Conservation (phyloP, 2,329 filamentous ascomycete species). For the Alternaria brassicicola region DNA sequence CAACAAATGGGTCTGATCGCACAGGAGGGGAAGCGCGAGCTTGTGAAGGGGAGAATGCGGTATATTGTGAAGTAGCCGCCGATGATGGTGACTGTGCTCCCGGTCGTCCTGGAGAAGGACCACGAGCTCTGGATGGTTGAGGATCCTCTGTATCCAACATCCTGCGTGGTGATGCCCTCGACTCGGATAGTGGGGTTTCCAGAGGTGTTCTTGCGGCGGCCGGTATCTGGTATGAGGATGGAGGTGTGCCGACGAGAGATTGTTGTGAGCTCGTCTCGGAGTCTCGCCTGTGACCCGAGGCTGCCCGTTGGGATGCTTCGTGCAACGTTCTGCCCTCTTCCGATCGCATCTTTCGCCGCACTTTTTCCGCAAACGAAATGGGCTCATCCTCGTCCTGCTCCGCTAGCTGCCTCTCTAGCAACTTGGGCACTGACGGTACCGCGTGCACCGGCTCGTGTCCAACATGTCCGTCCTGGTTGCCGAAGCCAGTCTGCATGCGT, state of each 20-base stretch:
- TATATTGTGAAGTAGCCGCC: conserved; percentile 36
- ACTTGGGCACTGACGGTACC: conserved; percentile 34
- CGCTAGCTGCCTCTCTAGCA: conserved; percentile 31
- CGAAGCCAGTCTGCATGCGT: conserved; percentile 63
- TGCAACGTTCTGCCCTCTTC: conserved; percentile 60
- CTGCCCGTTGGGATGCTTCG: conserved; percentile 44
- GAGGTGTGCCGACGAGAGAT: conserved; percentile 34
- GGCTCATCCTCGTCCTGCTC: conserved; percentile 38
- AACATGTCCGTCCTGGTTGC: conserved; percentile 26
- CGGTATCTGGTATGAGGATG: conserved; percentile 24
- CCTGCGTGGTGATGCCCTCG: conserved; percentile 21
- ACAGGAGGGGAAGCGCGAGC: conserved; percentile 28
- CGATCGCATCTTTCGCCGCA: conserved; percentile 59
- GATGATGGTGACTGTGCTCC: conserved; percentile 17
- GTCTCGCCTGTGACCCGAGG: conserved; percentile 28
- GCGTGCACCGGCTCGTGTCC: conserved; percentile 55
- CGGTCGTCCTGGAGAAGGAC: conserved; percentile 34
- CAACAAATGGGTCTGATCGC: conserved; percentile 29
- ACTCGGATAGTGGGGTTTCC: conserved; percentile 17
- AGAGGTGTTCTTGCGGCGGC: conserved; percentile 32
- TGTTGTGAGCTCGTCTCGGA: conserved; percentile 41
- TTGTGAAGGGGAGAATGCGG: conserved; percentile 32
- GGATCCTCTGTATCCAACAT: conserved; percentile 36
- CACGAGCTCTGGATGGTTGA: conserved; percentile 38
- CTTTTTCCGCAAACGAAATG: conserved; percentile 53